These are phyloP conservation scores for Jacaranda copaia DNA, from an alignment of 257 asterid genomes.

Conservation along the genomic window DNA sequence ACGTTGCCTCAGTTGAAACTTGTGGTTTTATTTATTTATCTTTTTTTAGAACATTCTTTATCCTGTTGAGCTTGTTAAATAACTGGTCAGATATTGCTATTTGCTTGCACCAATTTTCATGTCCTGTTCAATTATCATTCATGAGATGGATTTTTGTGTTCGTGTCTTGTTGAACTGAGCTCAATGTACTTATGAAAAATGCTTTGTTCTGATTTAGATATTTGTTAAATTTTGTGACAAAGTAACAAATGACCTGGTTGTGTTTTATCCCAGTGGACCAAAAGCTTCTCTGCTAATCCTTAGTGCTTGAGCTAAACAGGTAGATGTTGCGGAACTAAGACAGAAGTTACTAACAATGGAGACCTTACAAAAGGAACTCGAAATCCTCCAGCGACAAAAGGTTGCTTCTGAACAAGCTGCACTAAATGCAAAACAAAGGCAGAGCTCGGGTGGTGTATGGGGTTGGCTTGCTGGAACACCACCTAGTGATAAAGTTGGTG, in stretches of 20 bases:
- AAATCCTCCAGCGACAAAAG: slow-evolving; percentile 91
- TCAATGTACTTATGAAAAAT: too few species aligned
- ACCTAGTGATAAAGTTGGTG: slow-evolving; percentile 48
- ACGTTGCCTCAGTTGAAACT: too few species aligned
- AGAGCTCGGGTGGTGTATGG: slow-evolving; percentile 90
- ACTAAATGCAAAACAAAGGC: slow-evolving; percentile 67
- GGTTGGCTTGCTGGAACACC: slow-evolving; percentile 98
- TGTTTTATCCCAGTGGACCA: neutral
- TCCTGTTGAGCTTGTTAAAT: too few species aligned
- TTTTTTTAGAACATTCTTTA: too few species aligned
- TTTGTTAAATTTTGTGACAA: neutral
- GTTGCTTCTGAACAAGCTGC: slow-evolving; percentile 98
- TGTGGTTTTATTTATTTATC: too few species aligned
- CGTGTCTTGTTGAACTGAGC: too few species aligned
- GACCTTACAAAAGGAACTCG: slow-evolving; percentile 83
- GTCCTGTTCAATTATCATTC: too few species aligned
- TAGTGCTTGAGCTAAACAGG: slow-evolving; percentile 56
- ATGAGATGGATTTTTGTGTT: too few species aligned
- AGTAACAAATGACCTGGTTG: slow-evolving; percentile 2
- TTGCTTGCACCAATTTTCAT: too few species aligned
- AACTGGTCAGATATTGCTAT: too few species aligned
- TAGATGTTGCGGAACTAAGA: slow-evolving; percentile 91
- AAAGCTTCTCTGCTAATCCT: slow-evolving; percentile 23
- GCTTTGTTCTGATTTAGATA: neutral
- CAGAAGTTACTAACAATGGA: slow-evolving; percentile 94